Conservation (phyloP, 148 eudicot species). For the Fagopyrum tataricum region DNA sequence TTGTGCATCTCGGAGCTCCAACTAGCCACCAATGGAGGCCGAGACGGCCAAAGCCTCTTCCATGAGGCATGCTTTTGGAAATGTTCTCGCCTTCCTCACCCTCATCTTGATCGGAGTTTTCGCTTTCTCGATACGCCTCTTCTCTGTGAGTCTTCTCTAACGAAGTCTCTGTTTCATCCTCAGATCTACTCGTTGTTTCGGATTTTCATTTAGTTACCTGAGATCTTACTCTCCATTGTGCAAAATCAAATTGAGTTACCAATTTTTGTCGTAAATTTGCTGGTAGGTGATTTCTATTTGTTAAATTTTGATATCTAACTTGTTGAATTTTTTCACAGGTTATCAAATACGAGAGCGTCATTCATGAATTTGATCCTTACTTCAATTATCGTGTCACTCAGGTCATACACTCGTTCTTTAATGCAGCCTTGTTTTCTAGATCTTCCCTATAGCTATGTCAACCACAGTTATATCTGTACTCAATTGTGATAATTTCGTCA, state of each 20-base stretch:
- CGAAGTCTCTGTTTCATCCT: not conserved
- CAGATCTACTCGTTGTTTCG: conserved; percentile 22
- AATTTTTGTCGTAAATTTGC: not conserved
- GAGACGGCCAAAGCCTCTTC: conserved; percentile 44
- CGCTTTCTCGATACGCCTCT: conserved; percentile 93
- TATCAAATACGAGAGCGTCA: conserved; percentile 87
- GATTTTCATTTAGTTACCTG: not conserved
- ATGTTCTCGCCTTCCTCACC: conserved; percentile 67
- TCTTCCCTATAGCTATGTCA: not conserved
- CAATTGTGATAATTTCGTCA: not conserved
- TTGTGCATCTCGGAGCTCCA: conserved; percentile 16
- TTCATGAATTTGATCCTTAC: conserved; percentile 93
- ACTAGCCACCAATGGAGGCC: conserved; percentile 56
- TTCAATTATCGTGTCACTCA: conserved; percentile 92
- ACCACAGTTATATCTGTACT: not conserved
- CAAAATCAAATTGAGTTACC: not conserved
- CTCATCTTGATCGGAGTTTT: conserved; percentile 82
- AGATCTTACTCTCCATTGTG: not conserved
- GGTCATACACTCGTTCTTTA: conserved; percentile 27
- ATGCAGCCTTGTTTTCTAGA: not conserved
- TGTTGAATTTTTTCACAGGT: conserved; percentile 36
- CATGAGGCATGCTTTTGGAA: conserved; percentile 68
- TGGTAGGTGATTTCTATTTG: not conserved
- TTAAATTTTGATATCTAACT: not conserved
- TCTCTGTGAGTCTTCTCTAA: conserved; percentile 41